A percentile compares a stretch with the other conserved stretches of the same genome.
These are phyloP conservation scores for Penicillium glabrum DNA, from an alignment of 2,329 filamentous ascomycete species.

Conservation along the genomic window DNA sequence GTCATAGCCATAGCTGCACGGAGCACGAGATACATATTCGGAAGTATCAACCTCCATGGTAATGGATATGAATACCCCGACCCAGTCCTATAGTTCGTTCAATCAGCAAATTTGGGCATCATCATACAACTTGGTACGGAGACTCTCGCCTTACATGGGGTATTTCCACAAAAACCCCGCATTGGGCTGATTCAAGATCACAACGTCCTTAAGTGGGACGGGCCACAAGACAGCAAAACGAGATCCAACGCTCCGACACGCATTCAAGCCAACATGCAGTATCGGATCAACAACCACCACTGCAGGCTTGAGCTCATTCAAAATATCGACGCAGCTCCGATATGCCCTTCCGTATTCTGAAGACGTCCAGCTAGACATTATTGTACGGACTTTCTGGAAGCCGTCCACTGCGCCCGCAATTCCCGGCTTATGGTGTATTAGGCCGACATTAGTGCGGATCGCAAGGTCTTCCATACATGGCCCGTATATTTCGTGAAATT, in stretches of 20 bases:
- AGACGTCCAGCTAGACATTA: slow-evolving; percentile 38
- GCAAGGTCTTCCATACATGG: slow-evolving; percentile 36
- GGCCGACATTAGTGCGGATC: slow-evolving; percentile 26
- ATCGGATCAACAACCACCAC: slow-evolving; percentile 47
- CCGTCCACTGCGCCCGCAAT: slow-evolving; percentile 36
- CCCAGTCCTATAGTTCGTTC: slow-evolving; percentile 34
- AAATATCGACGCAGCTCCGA: slow-evolving; percentile 38
- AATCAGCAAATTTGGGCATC: not conserved
- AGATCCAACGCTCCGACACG: slow-evolving; percentile 36
- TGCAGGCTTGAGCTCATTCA: slow-evolving; percentile 40
- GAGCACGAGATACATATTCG: slow-evolving; percentile 45
- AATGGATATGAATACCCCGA: slow-evolving; percentile 50
- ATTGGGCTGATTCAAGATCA: slow-evolving; percentile 39
- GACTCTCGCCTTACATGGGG: slow-evolving; percentile 26
- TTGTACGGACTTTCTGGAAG: slow-evolving; percentile 27
- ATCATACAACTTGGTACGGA: not conserved
- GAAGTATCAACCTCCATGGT: slow-evolving; percentile 43
- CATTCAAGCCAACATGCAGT: slow-evolving; percentile 47
- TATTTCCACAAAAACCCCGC: slow-evolving; percentile 34
- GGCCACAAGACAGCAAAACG: slow-evolving; percentile 45
- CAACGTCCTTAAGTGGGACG: slow-evolving; percentile 47
- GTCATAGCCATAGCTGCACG: slow-evolving; percentile 12
- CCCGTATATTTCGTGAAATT: slow-evolving; percentile 38
- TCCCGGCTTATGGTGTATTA: slow-evolving; percentile 32
- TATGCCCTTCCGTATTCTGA: slow-evolving; percentile 45